Conservation (phyloP, 768 basidiomycete genomes). For the Gloeophyllum trabeum region DNA sequence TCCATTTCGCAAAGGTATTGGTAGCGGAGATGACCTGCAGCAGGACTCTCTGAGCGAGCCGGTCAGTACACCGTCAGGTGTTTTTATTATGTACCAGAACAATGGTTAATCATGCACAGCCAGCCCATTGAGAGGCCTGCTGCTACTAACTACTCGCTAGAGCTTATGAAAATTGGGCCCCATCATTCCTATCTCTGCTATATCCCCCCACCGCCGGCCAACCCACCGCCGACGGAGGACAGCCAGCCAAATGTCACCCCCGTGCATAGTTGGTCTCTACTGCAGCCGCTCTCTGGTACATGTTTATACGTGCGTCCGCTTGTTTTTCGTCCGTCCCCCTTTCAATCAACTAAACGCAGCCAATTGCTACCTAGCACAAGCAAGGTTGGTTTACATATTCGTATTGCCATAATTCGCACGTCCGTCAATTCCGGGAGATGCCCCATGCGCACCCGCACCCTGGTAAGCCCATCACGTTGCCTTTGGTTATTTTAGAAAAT, state of each 20-base stretch:
- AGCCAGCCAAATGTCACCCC: slow-evolving; percentile 51
- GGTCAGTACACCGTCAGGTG: slow-evolving; percentile 21
- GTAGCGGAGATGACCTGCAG: slow-evolving; percentile 31
- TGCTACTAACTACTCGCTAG: slow-evolving; percentile 33
- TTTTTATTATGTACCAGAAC: no score
- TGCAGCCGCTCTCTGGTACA: slow-evolving; percentile 66
- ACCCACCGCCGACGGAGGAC: slow-evolving; percentile 36
- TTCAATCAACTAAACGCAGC: slow-evolving; percentile 7
- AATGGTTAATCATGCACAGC: no score
- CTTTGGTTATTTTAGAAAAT: slow-evolving; percentile 4
- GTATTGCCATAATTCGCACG: slow-evolving; percentile 90
- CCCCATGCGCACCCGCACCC: slow-evolving; percentile 51
- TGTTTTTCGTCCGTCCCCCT: slow-evolving; percentile 13
- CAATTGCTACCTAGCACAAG: slow-evolving; percentile 44
- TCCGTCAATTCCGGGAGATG: slow-evolving; percentile 91
- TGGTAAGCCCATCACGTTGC: slow-evolving; percentile 31
- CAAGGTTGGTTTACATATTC: slow-evolving; percentile 98
- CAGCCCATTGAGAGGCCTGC: no score
- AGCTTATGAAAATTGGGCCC: slow-evolving; percentile 66
- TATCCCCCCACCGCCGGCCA: slow-evolving; percentile 54
- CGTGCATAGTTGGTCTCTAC: slow-evolving; percentile 70
- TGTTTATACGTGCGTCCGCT: slow-evolving; percentile 72
- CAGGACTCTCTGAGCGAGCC: slow-evolving; percentile 13
- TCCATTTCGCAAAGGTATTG: slow-evolving; percentile 46
- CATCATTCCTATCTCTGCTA: slow-evolving; percentile 67